Percentiles rank a stretch among this genome's conserved stretches.
Conservation (phyloP, 495 filamentous ascomycete genomes). For the Lichina pygmaea region DNA sequence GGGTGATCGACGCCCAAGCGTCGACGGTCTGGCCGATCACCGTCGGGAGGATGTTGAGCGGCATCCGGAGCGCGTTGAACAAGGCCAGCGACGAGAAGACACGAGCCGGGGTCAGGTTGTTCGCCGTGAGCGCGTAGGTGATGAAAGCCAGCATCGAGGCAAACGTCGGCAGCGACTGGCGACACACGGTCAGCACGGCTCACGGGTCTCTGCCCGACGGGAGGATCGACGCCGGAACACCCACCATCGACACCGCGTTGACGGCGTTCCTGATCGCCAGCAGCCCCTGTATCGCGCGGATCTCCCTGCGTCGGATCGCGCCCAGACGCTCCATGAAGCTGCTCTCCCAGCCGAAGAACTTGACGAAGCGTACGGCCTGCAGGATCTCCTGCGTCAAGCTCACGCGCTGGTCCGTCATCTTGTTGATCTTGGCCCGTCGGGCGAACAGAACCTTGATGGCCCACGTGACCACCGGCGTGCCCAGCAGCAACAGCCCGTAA, state of each 20-base stretch:
- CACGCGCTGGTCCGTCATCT: conserved; percentile 6
- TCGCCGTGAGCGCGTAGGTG: conserved; percentile 56
- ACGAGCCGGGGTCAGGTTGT: conserved; percentile 40
- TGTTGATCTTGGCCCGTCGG: conserved; percentile 3
- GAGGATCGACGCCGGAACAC: neutral
- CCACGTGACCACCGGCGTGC: conserved; percentile 2
- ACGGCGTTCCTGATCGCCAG: conserved; percentile 5
- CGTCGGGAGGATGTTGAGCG: conserved; percentile 64
- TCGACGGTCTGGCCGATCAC: conserved; percentile 76
- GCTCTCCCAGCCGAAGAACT: conserved; percentile 6
- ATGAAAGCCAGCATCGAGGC: conserved; percentile 91
- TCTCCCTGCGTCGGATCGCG: conserved; percentile 3
- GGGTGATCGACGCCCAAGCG: conserved; percentile 56
- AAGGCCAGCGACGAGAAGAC: conserved; percentile 83
- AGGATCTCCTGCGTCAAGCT: conserved; percentile 7
- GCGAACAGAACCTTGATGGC: conserved; percentile 2
- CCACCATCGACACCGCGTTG: conserved; percentile 23
- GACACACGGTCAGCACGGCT: neutral
- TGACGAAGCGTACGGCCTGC: conserved; percentile 5
- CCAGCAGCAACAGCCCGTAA: conserved; percentile 3
- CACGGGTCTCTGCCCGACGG: neutral
- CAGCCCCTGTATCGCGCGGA: conserved; percentile 3
- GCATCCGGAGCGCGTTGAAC: conserved; percentile 76
- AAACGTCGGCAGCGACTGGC: conserved; percentile 48
- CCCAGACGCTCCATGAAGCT: conserved; percentile 5